Conservation (phyloP, 257 asterid genomes). For the Solanum lycopersicoides region DNA sequence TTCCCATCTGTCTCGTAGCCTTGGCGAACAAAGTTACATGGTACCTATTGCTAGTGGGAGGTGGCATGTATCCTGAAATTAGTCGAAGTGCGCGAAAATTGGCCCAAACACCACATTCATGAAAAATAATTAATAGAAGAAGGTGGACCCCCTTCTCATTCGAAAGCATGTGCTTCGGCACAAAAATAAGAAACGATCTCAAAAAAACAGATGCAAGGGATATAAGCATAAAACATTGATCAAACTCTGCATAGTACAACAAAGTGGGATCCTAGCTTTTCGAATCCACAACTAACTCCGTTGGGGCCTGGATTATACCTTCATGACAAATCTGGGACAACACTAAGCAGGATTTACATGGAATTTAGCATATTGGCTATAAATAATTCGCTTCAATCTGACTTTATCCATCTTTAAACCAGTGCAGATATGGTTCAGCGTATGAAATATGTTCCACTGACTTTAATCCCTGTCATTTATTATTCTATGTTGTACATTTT, state of each 20-base stretch:
- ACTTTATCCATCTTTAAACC: neutral
- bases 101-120: neutral
- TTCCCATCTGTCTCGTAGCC: neutral
- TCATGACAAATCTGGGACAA: neutral
- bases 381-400: neutral
- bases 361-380: neutral
- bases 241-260: neutral
- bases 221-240: neutral
- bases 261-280: neutral
- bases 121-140: neutral
- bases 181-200: neutral
- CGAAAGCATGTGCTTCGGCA: neutral
- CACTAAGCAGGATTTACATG: neutral
- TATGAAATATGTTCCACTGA: neutral
- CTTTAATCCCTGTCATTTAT: neutral
- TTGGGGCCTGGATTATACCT: neutral
- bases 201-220: neutral
- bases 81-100: neutral
- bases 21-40: neutral
- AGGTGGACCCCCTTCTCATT: neutral
- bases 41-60: neutral
- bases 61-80: neutral
- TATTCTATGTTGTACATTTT: neutral
- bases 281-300: neutral
- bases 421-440: neutral